These are phyloP conservation scores for Dentipellis fragilis DNA, from an alignment of 768 basidiomycete genomes.

Conservation along the genomic window DNA sequence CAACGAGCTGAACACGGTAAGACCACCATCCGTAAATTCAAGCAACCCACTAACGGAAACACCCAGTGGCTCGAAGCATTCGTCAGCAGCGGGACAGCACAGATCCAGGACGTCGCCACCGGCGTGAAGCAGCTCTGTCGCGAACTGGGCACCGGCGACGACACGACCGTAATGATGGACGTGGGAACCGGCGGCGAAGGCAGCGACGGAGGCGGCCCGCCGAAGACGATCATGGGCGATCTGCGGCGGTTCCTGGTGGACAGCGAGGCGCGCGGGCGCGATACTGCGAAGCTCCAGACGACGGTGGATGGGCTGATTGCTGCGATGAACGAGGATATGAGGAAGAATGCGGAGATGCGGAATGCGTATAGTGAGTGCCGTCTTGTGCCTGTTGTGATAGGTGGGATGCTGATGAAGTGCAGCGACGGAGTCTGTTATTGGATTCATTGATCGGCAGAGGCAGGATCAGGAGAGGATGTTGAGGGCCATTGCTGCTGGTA, in stretches of 20 bases:
- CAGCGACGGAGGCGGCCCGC: not conserved
- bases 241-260: slow-evolving; percentile 26
- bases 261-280: slow-evolving; percentile 21
- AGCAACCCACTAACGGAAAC: not conserved
- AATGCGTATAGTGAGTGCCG: slow-evolving; percentile 25
- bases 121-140: slow-evolving; percentile 52
- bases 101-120: slow-evolving; percentile 52
- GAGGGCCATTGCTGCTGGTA: slow-evolving; percentile 55
- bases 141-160: slow-evolving; percentile 31
- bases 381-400: not conserved
- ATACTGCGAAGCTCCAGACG: slow-evolving; percentile 21
- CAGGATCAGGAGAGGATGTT: slow-evolving; percentile 66
- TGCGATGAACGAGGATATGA: slow-evolving; percentile 32
- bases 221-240: slow-evolving; percentile 24
- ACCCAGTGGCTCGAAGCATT: slow-evolving; percentile 75
- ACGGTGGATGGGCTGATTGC: slow-evolving; percentile 28
- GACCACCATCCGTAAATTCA: slow-evolving; percentile 11
- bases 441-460: slow-evolving; percentile 58
- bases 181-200: slow-evolving; percentile 12
- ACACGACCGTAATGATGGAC: slow-evolving; percentile 6
- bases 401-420: slow-evolving; percentile 3
- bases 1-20: slow-evolving; percentile 63
- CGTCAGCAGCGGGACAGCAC: slow-evolving; percentile 65
- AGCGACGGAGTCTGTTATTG: slow-evolving; percentile 51
- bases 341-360: slow-evolving; percentile 29